phyloP scores from a whole-genome alignment of 352 stramenopile genomes.

The Peronospora destructor region DNA sequence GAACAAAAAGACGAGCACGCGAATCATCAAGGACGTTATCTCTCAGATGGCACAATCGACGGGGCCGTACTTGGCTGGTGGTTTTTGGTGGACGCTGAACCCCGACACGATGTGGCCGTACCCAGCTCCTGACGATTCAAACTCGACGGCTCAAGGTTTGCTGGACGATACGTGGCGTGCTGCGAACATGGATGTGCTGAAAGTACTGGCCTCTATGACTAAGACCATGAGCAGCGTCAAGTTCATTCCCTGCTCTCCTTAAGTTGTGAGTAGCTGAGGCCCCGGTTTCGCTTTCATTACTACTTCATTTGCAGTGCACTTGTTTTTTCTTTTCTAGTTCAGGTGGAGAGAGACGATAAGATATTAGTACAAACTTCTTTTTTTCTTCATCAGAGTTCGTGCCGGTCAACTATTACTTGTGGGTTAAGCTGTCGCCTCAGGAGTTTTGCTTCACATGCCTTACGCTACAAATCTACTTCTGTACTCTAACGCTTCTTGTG shows the following conservation, averaged over 20 bases:
- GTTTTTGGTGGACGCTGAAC: conserved; percentile 81
- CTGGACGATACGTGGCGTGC: conserved; percentile 68
- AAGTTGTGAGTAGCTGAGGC: conserved; percentile 14
- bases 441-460: background rate
- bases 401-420: background rate
- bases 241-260: conserved; percentile 57
- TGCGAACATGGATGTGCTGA: conserved; percentile 63
- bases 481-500: conserved; percentile 45
- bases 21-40: conserved; percentile 58
- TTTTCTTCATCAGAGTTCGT: conserved; percentile 1
- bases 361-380: conserved; percentile 29
- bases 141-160: conserved; percentile 46
- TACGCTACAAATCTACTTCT: background rate
- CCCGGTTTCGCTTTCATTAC: conserved; percentile 17
- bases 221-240: conserved; percentile 51
- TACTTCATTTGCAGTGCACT: conserved; percentile 21
- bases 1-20: conserved; percentile 57
- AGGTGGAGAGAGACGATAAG: conserved; percentile 17
- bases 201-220: conserved; percentile 57
- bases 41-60: conserved; percentile 48
- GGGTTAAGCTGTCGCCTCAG: too few species aligned
- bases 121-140: conserved; percentile 54
- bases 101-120: conserved; percentile 73
- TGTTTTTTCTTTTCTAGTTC: conserved; percentile 22
- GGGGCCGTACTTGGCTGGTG: conserved; percentile 48